These are phyloP conservation scores for Moricandia arvensis DNA, from an alignment of 345 rosid genomes.

Conservation along the genomic window DNA sequence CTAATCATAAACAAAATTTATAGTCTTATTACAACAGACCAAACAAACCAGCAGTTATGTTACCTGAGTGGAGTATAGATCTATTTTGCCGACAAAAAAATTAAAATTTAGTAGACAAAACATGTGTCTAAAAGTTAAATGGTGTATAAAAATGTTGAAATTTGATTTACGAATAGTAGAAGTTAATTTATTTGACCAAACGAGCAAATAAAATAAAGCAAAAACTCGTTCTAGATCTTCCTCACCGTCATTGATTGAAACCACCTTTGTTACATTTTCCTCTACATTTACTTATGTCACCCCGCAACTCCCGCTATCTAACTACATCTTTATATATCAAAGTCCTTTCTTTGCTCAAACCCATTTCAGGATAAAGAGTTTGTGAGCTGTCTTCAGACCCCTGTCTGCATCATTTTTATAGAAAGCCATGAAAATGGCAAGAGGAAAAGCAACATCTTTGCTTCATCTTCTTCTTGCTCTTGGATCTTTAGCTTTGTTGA, in stretches of 20 bases:
- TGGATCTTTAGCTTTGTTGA: constrained; percentile 50
- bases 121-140: background rate
- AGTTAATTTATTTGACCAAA: constrained; percentile 14
- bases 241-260: constrained; percentile 34
- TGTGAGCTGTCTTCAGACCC: constrained; percentile 11
- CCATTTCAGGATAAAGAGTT: background rate
- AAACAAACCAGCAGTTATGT: background rate
- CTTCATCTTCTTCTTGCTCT: constrained; percentile 24
- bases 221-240: constrained; percentile 21
- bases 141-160: constrained; percentile 10
- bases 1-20: background rate
- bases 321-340: constrained; percentile 13
- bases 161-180: constrained; percentile 14
- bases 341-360: constrained; percentile 5
- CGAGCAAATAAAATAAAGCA: background rate
- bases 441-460: constrained; percentile 6
- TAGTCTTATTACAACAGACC: background rate
- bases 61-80: background rate
- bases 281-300: constrained; percentile 27
- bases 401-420: background rate
- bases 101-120: background rate
- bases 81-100: background rate
- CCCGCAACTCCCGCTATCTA: constrained; percentile 20
- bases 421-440: constrained; percentile 39
- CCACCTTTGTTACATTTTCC: constrained; percentile 17